These are phyloP conservation scores for Collariella sp. DNA, from an alignment of 495 filamentous ascomycete genomes.

Conservation along the genomic window DNA sequence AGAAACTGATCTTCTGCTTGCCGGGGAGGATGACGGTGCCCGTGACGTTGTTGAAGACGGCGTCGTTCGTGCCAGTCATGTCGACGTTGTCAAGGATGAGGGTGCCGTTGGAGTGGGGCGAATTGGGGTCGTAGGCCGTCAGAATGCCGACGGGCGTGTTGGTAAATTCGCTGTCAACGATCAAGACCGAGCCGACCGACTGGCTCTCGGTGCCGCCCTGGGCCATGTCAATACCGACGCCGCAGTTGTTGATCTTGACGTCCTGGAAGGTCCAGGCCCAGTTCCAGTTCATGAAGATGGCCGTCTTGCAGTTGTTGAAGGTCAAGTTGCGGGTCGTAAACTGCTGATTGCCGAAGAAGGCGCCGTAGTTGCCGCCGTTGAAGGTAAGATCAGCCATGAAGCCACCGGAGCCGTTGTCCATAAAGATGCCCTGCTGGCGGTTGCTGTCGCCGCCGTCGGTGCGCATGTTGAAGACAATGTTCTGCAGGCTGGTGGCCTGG, in stretches of 20 bases:
- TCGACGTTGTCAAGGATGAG: constrained; percentile 83
- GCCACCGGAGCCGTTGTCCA: constrained; percentile 91
- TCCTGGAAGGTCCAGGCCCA: constrained; percentile 88
- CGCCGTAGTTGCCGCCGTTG: constrained; percentile 77
- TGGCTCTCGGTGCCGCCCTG: constrained; percentile 50
- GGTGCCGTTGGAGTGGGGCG: constrained; percentile 61
- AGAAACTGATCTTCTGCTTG: constrained; percentile 60
- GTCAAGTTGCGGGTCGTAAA: constrained; percentile 87
- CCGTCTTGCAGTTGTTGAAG: constrained; percentile 84
- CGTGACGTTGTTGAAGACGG: constrained; percentile 49
- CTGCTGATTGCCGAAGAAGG: constrained; percentile 89
- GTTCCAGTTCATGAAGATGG: constrained; percentile 90
- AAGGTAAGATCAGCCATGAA: constrained; percentile 83
- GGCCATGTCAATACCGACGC: constrained; percentile 54
- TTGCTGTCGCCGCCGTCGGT: constrained; percentile 59
- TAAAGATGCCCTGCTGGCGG: constrained; percentile 84
- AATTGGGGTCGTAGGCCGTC: constrained; percentile 59
- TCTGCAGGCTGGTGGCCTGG: constrained; percentile 87
- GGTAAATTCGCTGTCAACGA: constrained; percentile 70
- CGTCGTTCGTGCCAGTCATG: constrained; percentile 47
- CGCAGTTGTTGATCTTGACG: constrained; percentile 60
- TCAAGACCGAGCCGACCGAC: constrained; percentile 69
- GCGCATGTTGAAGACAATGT: constrained; percentile 84
- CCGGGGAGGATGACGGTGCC: constrained; percentile 57
- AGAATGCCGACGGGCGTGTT: constrained; percentile 65